Percentiles rank a stretch among this genome's conserved stretches.
Evolutionary conservation across 257 asterid genomes (phyloP).

Genomic region (Coffea eugenioides): DNA sequence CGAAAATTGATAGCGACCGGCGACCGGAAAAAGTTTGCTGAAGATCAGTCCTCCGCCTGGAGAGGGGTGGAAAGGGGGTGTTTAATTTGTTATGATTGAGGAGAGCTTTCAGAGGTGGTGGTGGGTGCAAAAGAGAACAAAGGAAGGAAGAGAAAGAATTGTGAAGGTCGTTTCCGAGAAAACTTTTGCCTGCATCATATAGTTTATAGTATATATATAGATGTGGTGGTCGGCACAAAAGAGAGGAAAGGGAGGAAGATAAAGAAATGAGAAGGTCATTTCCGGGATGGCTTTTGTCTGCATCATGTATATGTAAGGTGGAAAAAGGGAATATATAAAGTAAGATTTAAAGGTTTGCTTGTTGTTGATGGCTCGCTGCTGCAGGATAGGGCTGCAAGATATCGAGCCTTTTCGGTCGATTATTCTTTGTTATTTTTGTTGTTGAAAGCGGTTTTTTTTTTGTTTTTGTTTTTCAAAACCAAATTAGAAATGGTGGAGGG

Average conservation of each 20-base stretch:
- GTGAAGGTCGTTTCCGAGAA: neutral
- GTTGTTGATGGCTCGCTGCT: no score
- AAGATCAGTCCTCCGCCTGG: neutral
- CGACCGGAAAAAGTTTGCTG: neutral
- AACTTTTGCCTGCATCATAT: neutral
- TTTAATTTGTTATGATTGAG: neutral
- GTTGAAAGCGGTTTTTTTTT: no score
- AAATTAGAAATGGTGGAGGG: no score
- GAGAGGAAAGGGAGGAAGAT: neutral
- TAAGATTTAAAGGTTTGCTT: no score
- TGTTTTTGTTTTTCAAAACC: no score
- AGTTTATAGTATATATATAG: no score
- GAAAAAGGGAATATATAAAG: no score
- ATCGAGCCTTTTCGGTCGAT: no score
- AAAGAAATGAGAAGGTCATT: neutral
- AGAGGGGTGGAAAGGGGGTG: neutral
- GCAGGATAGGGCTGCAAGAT: no score
- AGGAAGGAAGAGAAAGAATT: neutral
- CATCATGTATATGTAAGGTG: no score
- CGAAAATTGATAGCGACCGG: neutral
- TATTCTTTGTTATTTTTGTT: no score
- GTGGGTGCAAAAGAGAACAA: neutral
- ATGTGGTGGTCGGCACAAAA: no score
- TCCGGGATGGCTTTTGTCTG: neutral
- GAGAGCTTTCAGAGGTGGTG: neutral